Evolutionary conservation across 257 asterid genomes (phyloP), one percentile per base, ranked within the genome.

Genomic region (Echium plantagineum): DNA sequence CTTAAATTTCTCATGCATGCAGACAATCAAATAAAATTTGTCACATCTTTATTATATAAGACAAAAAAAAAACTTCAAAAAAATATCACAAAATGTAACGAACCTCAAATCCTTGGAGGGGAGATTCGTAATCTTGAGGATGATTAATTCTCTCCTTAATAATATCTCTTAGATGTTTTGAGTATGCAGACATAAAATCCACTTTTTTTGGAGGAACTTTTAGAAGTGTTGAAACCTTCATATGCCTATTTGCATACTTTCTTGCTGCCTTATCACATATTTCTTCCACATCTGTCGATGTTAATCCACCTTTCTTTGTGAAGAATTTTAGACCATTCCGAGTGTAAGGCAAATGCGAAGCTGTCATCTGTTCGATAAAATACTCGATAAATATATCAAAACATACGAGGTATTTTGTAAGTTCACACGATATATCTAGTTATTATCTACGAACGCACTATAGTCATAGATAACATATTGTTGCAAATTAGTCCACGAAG

Each of bases 281-380:
- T 61, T 74, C 80, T 80, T 87, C 96, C 65, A 90, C 97, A 26
- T 83, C 80, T 2, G 81, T 58, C 15, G 96, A 87, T 0, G 96
- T 90, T 6, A 90, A 74, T 5, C 97, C 97, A 12, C 97, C 96
- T 58, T 75, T 85, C 72, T 62, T 85, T 0, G 95, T 90, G 78
- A 90, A 90, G 52, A 90, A 83, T 57, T 90, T 87, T 62, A 90
- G 62, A 4, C 96, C 97, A 58, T 90, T 90, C 15, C 96, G 85
- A 15, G 97, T 90, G 78, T 81, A 87, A 6, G 97, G 97, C 71
- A 90, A 81, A 72, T 90, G 97, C 26, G 97, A 90, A 1, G 97
- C 97, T 9, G 96, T 90, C 97, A 90, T 90, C 97, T 86, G 83
- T 55, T 51, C 67, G 52, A 46, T 42, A 24, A 57, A 18, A 57